phyloP scores from a whole-genome alignment of 345 rosid genomes.

The Melaleuca quinquenervia region DNA sequence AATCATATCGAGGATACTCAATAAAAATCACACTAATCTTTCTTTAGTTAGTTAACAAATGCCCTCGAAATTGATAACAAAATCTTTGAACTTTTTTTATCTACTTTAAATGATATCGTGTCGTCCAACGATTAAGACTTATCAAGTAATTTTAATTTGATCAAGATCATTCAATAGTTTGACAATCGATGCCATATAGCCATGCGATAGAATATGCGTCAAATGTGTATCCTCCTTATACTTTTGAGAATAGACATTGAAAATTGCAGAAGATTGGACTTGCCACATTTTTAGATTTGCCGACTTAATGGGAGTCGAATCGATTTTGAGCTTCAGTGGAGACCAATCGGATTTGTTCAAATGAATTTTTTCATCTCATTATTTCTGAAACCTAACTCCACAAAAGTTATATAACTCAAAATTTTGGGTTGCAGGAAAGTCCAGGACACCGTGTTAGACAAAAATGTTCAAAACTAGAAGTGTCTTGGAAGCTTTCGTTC shows the following conservation, averaged over 20 bases:
- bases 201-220: too few relatives aligned
- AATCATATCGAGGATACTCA: not conserved
- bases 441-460: not conserved
- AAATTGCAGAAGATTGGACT: not conserved
- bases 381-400: not conserved
- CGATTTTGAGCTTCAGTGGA: not conserved
- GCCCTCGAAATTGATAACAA: not conserved
- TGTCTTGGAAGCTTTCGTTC: not conserved
- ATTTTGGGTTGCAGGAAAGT: not conserved
- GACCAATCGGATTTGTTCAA: not conserved
- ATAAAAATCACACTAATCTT: not conserved
- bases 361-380: not conserved
- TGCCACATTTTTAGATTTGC: not conserved
- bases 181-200: not conserved
- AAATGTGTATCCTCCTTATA: not conserved
- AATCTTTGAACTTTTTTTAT: not conserved
- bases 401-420: not conserved
- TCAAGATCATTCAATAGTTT: not conserved
- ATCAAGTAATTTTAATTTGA: not conserved
- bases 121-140: not conserved
- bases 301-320: fast-evolving
- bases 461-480: not conserved
- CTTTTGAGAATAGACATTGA: not conserved
- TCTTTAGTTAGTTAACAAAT: not conserved
- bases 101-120: not conserved